A percentile compares a stretch with the other conserved stretches of the same genome.
phyloP scores from a whole-genome alignment of 345 rosid species.

The Erucastrum elatum region DNA sequence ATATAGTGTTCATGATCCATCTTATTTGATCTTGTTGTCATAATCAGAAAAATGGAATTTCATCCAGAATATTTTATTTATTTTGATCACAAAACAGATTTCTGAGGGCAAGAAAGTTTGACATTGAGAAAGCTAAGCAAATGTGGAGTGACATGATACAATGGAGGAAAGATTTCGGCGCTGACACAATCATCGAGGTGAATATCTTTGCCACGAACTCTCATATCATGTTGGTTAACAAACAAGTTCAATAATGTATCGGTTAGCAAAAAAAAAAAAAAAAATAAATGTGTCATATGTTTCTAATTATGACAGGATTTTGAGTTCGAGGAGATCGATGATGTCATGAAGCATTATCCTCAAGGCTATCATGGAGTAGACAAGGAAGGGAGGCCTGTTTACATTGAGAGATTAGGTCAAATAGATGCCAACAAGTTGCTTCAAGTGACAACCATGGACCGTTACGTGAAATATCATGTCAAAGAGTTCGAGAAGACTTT shows the following conservation, averaged over 20 bases:
- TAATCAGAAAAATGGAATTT: not conserved
- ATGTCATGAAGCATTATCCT: slow-evolving; percentile 84
- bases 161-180: slow-evolving; percentile 95
- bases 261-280: not conserved
- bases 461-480: slow-evolving; percentile 91
- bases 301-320: slow-evolving; percentile 58
- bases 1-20: not conserved
- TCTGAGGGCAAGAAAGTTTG: slow-evolving; percentile 95
- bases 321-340: slow-evolving; percentile 81
- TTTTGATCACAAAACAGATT: slow-evolving; percentile 52
- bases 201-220: slow-evolving; percentile 11
- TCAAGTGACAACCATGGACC: slow-evolving; percentile 91
- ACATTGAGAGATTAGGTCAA: slow-evolving; percentile 93
- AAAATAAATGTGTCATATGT: not conserved
- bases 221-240: not conserved
- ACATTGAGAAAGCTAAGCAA: slow-evolving; percentile 89
- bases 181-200: slow-evolving; percentile 85
- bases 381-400: slow-evolving; percentile 93
- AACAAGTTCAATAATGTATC: not conserved
- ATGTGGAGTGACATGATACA: slow-evolving; percentile 99
- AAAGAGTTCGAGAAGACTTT: slow-evolving; percentile 93
- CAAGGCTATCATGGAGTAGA: slow-evolving; percentile 99
- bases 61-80: not conserved
- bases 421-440: slow-evolving; percentile 86
- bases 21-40: not conserved